Evolutionary conservation across 768 basidiomycete species (phyloP).

Genomic region (Psilocybe tampanensis): DNA sequence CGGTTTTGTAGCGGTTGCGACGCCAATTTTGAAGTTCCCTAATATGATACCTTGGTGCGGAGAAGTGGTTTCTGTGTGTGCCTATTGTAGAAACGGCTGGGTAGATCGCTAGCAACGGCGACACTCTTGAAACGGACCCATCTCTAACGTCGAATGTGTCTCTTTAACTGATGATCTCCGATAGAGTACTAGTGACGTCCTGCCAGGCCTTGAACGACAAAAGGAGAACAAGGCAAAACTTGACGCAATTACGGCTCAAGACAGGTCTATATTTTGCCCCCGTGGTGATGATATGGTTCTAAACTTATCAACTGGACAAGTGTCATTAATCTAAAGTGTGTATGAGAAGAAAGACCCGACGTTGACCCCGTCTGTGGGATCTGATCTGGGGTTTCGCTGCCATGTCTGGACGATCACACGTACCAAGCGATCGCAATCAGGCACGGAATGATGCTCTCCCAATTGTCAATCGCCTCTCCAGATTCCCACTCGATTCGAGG

Average conservation of each 20-base stretch:
- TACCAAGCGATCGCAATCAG: constrained; percentile 10
- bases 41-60: no score
- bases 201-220: neutral
- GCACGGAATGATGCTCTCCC: constrained; percentile 7
- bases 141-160: neutral
- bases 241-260: neutral
- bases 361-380: constrained; percentile 1
- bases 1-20: no score
- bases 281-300: neutral
- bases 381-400: constrained; percentile 2
- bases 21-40: no score
- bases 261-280: neutral
- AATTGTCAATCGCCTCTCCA: constrained; percentile 2
- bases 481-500: constrained; percentile 9
- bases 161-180: neutral
- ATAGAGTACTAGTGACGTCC: neutral
- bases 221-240: neutral
- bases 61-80: no score
- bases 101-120: no score
- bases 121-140: neutral
- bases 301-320: neutral
- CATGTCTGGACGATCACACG: constrained; percentile 3
- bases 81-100: no score
- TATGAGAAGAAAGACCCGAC: neutral
- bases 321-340: neutral